Evolutionary conservation across 108 stramenopile species (phyloP).

Genomic region (Parmales sp.): DNA sequence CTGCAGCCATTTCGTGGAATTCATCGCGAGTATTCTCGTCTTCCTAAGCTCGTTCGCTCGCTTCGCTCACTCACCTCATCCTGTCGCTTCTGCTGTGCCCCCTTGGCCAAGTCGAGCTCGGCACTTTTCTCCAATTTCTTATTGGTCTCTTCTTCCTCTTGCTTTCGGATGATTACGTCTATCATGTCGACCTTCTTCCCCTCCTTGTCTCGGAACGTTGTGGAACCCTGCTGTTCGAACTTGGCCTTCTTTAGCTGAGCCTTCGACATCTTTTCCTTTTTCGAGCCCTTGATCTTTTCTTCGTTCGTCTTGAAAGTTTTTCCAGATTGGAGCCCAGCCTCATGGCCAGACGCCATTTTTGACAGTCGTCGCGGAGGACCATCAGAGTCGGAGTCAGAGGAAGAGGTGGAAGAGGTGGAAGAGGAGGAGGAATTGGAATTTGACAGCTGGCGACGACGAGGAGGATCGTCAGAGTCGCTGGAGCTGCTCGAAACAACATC

Average conservation of each 20-base stretch:
- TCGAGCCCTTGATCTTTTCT: conserved; percentile 26
- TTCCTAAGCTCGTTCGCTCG: no score
- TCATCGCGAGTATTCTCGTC: no score
- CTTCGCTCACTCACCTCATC: no score
- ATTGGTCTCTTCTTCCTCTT: conserved; percentile 36
- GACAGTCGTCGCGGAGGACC: neutral
- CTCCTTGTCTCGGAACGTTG: conserved; percentile 63
- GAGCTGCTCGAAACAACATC: no score
- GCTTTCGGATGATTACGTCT: conserved; percentile 54
- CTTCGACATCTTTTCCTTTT: conserved; percentile 17
- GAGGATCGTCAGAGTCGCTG: neutral
- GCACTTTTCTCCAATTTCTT: conserved; percentile 42
- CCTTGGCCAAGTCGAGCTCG: conserved; percentile 64
- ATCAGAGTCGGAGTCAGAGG: neutral
- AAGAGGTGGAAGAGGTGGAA: neutral
- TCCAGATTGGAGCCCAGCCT: conserved; percentile 62
- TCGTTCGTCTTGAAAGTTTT: conserved; percentile 57
- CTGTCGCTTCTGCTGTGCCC: conserved; percentile 51
- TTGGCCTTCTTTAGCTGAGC: no score
- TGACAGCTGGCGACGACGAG: neutral
- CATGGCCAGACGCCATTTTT: conserved; percentile 65
- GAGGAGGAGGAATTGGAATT: neutral
- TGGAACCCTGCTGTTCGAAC: no score
- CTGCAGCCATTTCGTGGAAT: no score
- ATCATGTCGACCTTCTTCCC: conserved; percentile 43